Conservation (phyloP, 73 alveolate species). For the Tetrahymena malaccensis region DNA sequence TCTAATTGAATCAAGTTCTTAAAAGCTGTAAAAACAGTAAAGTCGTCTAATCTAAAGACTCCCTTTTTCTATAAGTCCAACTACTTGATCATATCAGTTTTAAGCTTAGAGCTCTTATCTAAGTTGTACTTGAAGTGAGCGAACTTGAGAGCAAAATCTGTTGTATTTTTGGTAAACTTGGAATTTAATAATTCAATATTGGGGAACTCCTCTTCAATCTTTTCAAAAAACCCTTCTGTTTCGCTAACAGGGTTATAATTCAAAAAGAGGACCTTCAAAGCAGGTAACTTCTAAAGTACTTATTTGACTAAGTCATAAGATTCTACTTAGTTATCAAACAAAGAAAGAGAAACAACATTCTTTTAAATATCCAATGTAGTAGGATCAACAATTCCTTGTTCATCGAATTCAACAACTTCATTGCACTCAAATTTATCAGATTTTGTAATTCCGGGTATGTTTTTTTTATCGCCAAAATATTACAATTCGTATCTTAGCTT, state of each 20-base stretch:
- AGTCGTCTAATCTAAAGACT: constrained; percentile 17
- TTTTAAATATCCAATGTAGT: background rate
- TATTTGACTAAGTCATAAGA: background rate
- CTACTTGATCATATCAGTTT: constrained; percentile 42
- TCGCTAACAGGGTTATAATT: constrained; percentile 72
- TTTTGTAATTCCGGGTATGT: constrained; percentile 11
- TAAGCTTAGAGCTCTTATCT: constrained; percentile 1
- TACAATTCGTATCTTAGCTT: constrained; percentile 9
- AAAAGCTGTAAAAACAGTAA: constrained; percentile 43
- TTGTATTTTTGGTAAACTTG: constrained; percentile 65
- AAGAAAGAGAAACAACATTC: constrained; percentile 20
- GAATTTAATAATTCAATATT: constrained; percentile 62
- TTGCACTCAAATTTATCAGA: background rate
- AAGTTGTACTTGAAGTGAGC: constrained; percentile 45
- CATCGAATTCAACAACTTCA: constrained; percentile 39
- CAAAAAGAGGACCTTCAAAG: constrained; percentile 72
- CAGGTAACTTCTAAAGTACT: constrained; percentile 15
- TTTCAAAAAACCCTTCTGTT: constrained; percentile 45
- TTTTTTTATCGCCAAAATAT: constrained; percentile 18
- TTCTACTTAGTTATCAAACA: constrained; percentile 22
- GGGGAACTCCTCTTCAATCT: constrained; percentile 55
- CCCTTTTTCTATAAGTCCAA: constrained; percentile 64
- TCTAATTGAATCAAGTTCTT: constrained; percentile 34
- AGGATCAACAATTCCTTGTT: constrained; percentile 9
- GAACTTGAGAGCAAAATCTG: constrained; percentile 65